phyloP scores from a whole-genome alignment of 208 protist species.

The Trypanosoma cruzi region DNA sequence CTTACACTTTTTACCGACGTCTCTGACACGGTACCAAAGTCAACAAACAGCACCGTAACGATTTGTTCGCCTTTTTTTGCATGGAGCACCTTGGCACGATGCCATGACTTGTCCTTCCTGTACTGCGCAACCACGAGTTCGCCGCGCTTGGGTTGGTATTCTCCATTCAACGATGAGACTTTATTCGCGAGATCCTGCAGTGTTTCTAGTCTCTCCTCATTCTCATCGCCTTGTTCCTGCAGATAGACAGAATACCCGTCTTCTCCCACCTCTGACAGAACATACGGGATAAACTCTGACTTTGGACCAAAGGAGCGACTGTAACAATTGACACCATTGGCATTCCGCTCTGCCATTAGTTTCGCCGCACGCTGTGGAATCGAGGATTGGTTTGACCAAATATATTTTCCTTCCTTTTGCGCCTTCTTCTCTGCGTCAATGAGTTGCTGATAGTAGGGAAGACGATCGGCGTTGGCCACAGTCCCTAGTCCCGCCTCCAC shows the following conservation, averaged over 20 bases:
- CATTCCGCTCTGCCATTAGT: constrained; percentile 56
- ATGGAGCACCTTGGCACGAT: constrained; percentile 67
- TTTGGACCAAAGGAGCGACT: constrained; percentile 47
- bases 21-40: constrained; percentile 84
- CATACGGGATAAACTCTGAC: constrained; percentile 44
- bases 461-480: constrained; percentile 70
- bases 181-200: constrained; percentile 67
- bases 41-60: constrained; percentile 80
- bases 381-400: constrained; percentile 52
- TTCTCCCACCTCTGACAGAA: constrained; percentile 69
- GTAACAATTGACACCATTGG: constrained; percentile 34
- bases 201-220: constrained; percentile 38
- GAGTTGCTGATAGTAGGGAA: constrained; percentile 78
- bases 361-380: constrained; percentile 72
- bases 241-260: constrained; percentile 81
- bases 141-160: constrained; percentile 52
- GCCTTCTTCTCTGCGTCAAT: constrained; percentile 67
- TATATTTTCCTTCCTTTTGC: constrained; percentile 49
- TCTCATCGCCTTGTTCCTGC: constrained; percentile 47
- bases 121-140: constrained; percentile 82
- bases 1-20: constrained; percentile 58
- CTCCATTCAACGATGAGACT: constrained; percentile 31
- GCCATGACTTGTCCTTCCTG: constrained; percentile 79
- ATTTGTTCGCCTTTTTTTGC: constrained; percentile 36
- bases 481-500: constrained; percentile 79